Conservation (phyloP, 75 land plant genomes). For the Sequoia sempervirens region DNA sequence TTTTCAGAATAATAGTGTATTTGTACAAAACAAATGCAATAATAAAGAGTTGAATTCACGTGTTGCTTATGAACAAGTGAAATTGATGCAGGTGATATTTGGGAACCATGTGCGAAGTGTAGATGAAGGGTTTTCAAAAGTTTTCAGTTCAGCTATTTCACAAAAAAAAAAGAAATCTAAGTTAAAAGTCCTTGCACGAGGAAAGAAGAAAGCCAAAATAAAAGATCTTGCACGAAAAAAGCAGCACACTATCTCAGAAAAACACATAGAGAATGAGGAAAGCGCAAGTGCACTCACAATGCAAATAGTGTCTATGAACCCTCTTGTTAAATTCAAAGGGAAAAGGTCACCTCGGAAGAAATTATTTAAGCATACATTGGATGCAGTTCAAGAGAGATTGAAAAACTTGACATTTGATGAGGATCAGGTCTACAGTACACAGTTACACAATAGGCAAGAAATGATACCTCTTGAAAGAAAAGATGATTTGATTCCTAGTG, state of each 20-base stretch:
- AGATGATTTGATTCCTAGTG: background rate
- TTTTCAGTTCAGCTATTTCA: background rate
- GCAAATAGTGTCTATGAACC: background rate
- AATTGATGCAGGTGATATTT: background rate
- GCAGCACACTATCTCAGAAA: background rate
- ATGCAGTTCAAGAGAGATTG: background rate
- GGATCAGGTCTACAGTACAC: background rate
- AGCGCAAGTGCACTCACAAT: background rate
- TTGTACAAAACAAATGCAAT: background rate
- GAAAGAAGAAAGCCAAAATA: background rate
- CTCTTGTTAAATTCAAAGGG: background rate
- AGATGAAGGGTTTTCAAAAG: background rate
- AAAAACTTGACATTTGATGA: background rate
- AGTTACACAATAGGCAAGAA: background rate
- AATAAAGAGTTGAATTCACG: background rate
- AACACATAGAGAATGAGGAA: background rate
- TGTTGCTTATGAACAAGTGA: background rate
- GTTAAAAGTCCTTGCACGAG: background rate
- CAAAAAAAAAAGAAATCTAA: background rate
- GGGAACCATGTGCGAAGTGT: background rate
- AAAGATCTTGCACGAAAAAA: slow-evolving; percentile 5
- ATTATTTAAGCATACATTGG: background rate
- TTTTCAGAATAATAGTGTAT: background rate
- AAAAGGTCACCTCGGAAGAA: background rate
- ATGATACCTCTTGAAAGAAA: slow-evolving; percentile 14